These are phyloP conservation scores for Grosmannia serpens DNA, from an alignment of 2,329 filamentous ascomycete genomes.

Conservation along the genomic window DNA sequence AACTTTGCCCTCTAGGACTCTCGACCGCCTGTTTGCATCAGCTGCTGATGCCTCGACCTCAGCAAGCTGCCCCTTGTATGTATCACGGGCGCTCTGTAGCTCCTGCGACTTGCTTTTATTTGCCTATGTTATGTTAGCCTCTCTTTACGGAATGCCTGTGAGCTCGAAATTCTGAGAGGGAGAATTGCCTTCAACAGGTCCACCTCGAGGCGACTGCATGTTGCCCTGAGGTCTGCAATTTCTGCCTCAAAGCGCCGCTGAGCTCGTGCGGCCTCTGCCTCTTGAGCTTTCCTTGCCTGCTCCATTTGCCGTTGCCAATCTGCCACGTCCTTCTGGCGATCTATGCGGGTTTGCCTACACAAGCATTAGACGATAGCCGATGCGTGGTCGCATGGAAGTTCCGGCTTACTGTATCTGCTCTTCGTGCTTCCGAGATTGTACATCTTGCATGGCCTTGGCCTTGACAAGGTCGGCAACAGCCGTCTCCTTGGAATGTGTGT, in stretches of 20 bases:
- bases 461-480: conserved; percentile 37
- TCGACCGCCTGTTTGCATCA: conserved; percentile 11
- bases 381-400: not conserved
- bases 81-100: conserved; percentile 42
- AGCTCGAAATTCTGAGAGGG: not conserved
- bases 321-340: conserved; percentile 12
- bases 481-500: conserved; percentile 52
- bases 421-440: conserved; percentile 52
- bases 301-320: conserved; percentile 17
- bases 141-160: not conserved
- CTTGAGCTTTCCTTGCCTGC: conserved; percentile 33
- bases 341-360: conserved; percentile 11
- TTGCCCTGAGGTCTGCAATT: conserved; percentile 49
- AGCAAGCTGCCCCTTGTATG: conserved; percentile 30
- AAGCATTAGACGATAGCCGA: not conserved
- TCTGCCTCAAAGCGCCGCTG: conserved; percentile 45
- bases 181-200: conserved; percentile 44
- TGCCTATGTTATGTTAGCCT: conserved; percentile 24
- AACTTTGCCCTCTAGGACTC: conserved; percentile 20
- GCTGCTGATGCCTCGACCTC: conserved; percentile 9
- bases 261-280: conserved; percentile 37
- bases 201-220: conserved; percentile 49
- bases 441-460: conserved; percentile 20
- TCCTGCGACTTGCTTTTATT: conserved; percentile 51
- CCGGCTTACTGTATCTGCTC: conserved; percentile 37